A percentile compares a stretch with the other conserved stretches of the same genome.
phyloP scores from a whole-genome alignment of 371 early-diverging fungal species.

The Chytridium lagenaria region DNA sequence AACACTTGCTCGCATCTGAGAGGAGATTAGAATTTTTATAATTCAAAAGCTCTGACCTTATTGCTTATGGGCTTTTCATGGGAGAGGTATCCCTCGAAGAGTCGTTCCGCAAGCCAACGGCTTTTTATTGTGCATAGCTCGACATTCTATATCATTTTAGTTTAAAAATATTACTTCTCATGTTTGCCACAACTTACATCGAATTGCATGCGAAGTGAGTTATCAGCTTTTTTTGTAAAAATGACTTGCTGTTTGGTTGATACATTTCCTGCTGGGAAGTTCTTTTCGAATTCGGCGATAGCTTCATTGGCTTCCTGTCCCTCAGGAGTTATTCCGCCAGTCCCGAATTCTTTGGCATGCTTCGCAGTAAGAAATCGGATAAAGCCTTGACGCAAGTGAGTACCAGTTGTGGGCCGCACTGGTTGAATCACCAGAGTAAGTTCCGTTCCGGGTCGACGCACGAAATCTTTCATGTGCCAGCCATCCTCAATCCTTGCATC shows the following conservation, averaged over 20 bases:
- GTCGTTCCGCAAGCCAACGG: conserved; percentile 66
- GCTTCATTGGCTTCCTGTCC: conserved; percentile 28
- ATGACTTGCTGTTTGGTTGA: conserved; percentile 64
- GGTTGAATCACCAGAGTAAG: conserved; percentile 27
- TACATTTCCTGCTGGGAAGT: conserved; percentile 68
- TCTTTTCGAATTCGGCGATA: conserved; percentile 51
- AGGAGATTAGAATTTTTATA: conserved; percentile 11
- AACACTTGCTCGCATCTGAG: conserved; percentile 13
- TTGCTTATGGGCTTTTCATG: conserved; percentile 65
- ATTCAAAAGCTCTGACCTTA: conserved; percentile 37
- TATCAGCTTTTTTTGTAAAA: conserved; percentile 68
- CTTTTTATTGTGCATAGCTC: conserved; percentile 61
- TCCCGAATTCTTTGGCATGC: conserved; percentile 20
- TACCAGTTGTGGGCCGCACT: conserved; percentile 34
- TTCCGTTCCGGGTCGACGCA: conserved; percentile 21
- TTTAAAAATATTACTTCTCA: conserved; percentile 2
- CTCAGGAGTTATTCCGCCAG: not conserved
- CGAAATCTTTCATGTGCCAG: conserved; percentile 26
- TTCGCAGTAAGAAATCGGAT: conserved; percentile 26
- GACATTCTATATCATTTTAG: conserved; percentile 51
- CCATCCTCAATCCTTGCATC: conserved; percentile 19
- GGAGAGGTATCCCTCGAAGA: conserved; percentile 69
- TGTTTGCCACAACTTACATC: conserved; percentile 57
- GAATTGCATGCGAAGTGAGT: conserved; percentile 61
- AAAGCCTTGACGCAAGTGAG: conserved; percentile 36